Percentiles rank a stretch among this genome's conserved stretches.
Conservation (phyloP, 1,139 yeast species). For the Saccharomyces hybrid region DNA sequence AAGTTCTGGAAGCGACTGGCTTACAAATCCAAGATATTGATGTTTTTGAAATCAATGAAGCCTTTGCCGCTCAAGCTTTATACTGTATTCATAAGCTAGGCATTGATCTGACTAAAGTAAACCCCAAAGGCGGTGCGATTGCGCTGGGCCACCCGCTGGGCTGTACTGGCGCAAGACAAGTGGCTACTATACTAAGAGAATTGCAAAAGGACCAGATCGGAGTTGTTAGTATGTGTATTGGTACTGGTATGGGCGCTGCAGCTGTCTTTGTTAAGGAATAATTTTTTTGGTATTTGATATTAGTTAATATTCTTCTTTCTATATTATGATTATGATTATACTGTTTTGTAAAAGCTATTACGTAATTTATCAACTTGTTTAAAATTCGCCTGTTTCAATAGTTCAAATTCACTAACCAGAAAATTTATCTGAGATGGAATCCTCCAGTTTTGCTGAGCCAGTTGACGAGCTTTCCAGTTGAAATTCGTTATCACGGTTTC, state of each 20-base stretch:
- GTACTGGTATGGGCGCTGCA: slow-evolving; percentile 99
- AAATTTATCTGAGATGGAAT: slow-evolving; percentile 11
- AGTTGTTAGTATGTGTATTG: slow-evolving; percentile 92
- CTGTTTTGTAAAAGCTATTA: slow-evolving; percentile 3
- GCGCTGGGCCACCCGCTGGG: slow-evolving; percentile 96
- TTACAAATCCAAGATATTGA: slow-evolving; percentile 59
- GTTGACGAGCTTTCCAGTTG: slow-evolving; percentile 7
- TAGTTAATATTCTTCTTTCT: background rate
- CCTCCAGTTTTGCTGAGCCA: slow-evolving; percentile 2
- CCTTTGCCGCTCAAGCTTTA: slow-evolving; percentile 90
- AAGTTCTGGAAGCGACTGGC: slow-evolving; percentile 59
- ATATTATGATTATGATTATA: background rate
- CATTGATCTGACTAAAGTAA: slow-evolving; percentile 65
- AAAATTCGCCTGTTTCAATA: slow-evolving; percentile 5
- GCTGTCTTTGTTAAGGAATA: slow-evolving; percentile 70
- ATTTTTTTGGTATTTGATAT: background rate
- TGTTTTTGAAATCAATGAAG: slow-evolving; percentile 86
- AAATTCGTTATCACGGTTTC: slow-evolving; percentile 4
- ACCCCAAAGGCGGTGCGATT: slow-evolving; percentile 93
- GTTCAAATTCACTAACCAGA: slow-evolving; percentile 8
- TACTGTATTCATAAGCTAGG: slow-evolving; percentile 62
- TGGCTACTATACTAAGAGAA: slow-evolving; percentile 79
- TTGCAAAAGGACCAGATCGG: slow-evolving; percentile 77
- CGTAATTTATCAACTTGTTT: slow-evolving; percentile 6
- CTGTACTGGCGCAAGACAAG: slow-evolving; percentile 91